Evolutionary conservation across 2,329 filamentous ascomycete genomes (phyloP).

Genomic region (Chaetomium sp.): DNA sequence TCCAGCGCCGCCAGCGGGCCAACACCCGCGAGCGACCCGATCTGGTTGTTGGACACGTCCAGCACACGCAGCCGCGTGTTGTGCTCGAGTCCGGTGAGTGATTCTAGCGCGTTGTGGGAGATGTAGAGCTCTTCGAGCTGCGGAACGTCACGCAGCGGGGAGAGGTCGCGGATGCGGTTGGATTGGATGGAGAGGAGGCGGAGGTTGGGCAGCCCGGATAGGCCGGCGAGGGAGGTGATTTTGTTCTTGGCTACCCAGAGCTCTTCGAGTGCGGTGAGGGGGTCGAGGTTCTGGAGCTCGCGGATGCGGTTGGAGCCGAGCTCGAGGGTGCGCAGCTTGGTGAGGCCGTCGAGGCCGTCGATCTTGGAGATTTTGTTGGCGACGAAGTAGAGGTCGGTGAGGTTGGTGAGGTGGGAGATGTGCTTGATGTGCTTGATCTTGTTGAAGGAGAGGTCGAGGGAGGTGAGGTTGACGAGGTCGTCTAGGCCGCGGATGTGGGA

Average conservation of each 20-base stretch:
- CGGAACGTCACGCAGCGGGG: constrained; percentile 71
- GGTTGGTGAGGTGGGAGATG: constrained; percentile 71
- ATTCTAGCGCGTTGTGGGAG: constrained; percentile 86
- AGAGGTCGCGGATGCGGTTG: constrained; percentile 81
- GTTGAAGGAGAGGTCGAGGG: constrained; percentile 93
- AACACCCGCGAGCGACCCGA: constrained; percentile 70
- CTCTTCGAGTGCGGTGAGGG: constrained; percentile 76
- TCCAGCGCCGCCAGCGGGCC: constrained; percentile 70
- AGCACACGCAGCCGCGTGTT: constrained; percentile 72
- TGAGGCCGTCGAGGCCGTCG: constrained; percentile 77
- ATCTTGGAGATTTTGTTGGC: constrained; percentile 92
- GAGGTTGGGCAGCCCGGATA: constrained; percentile 75
- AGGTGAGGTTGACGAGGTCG: constrained; percentile 71
- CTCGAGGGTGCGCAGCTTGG: constrained; percentile 79
- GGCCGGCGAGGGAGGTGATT: constrained; percentile 78
- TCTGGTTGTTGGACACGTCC: constrained; percentile 87
- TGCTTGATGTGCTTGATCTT: constrained; percentile 99
- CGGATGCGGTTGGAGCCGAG: constrained; percentile 90
- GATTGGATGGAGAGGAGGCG: constrained; percentile 92
- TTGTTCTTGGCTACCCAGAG: constrained; percentile 97
- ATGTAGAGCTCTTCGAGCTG: constrained; percentile 92
- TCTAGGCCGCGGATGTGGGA: constrained; percentile 84
- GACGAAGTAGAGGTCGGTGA: constrained; percentile 87
- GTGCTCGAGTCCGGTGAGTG: constrained; percentile 70
- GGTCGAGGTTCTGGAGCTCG: constrained; percentile 82